phyloP scores from a whole-genome alignment of 148 eudicot species.

The Rhododendron williamsianum region DNA sequence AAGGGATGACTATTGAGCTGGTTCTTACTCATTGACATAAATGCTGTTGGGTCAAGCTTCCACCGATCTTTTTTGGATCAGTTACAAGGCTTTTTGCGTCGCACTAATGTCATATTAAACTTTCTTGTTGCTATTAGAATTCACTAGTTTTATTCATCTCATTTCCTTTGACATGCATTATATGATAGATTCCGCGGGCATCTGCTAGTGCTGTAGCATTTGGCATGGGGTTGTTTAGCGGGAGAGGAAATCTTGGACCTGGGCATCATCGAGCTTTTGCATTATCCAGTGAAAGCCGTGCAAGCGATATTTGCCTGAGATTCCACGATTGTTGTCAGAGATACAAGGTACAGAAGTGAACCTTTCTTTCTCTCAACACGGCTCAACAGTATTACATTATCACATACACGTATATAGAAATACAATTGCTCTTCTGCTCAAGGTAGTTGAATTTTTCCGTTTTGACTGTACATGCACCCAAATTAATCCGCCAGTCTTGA shows the following conservation, averaged over 20 bases:
- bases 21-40: not conserved
- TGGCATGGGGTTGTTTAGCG: slow-evolving; percentile 88
- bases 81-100: not conserved
- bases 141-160: slow-evolving; percentile 1
- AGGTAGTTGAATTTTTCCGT: not conserved
- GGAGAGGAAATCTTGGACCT: slow-evolving; percentile 75
- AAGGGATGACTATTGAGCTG: not conserved
- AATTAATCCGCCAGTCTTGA: not conserved
- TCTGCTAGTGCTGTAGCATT: slow-evolving; percentile 99
- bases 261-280: slow-evolving; percentile 90
- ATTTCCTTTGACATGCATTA: not conserved
- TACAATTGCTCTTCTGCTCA: not conserved
- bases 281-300: slow-evolving; percentile 86
- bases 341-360: slow-evolving; percentile 57
- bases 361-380: not conserved
- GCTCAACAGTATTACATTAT: not conserved
- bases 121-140: not conserved
- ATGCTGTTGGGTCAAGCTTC: not conserved
- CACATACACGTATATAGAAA: not conserved
- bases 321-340: slow-evolving; percentile 93
- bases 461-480: not conserved
- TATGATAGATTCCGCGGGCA: slow-evolving; percentile 74
- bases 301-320: slow-evolving; percentile 83
- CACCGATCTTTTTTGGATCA: not conserved
- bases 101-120: not conserved